Evolutionary conservation across 257 asterid species (phyloP), one percentile per base, ranked within the genome.

Genomic region (Sherardia arvensis): DNA sequence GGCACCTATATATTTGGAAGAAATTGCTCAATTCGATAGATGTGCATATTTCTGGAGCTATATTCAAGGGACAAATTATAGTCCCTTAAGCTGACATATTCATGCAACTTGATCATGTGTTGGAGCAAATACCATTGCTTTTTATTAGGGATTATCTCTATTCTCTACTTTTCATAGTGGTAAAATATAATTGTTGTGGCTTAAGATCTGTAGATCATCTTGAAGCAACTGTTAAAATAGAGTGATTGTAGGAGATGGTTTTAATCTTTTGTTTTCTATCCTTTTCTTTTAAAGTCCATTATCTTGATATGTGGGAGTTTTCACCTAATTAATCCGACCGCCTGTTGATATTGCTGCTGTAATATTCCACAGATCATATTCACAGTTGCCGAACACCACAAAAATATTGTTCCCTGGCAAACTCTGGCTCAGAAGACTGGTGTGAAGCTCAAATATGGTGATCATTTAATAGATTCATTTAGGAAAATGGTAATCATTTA

Each of bases 381-480:
- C 51, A 79, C 96, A 55, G 76, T 93, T 53, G 97, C 96, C 61
- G 99, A 93, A 74, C 97, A 90, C 85, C 99, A 93, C 81, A 93
- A 97, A 76, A 84, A 93, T 59, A 84, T 90, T 72, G 96, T 93
- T 70, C 99, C 97, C 69, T 93, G 99, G 99, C 97, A 90, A 84
- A 26, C 85, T 78, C 87, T 93, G n/a, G 94, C 97, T 80, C 96
- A 93, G 73, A 90, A 77, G 85, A 90, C 99, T 48, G 97, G 99
- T 71, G 99, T 94, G 34, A 75, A 79, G 63, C 72, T 93, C 61
- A 93, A 80, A 77, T 85, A 72, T 75, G 91, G n/a, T n/a, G n/a
- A n/a, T n/a, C n/a, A n/a, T n/a, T n/a, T n/a, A n/a, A n/a, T n/a
- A n/a, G n/a, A n/a, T n/a, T n/a, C n/a, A n/a, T n/a, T n/a, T n/a